Conservation (phyloP, 1,139 yeast genomes). For the Kodamaea ohmeri region DNA sequence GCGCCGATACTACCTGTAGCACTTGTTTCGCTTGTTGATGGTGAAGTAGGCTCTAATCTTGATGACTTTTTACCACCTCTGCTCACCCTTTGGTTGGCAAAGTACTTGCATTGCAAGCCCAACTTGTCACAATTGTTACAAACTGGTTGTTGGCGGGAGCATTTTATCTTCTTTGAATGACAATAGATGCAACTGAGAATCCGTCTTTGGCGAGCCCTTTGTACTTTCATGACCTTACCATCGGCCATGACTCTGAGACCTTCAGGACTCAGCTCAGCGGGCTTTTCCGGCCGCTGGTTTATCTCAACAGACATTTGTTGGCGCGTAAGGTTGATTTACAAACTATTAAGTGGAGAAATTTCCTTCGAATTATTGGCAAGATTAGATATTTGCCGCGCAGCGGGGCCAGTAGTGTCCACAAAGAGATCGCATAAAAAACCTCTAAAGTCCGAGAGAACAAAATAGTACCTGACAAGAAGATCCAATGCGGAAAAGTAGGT, state of each 20-base stretch:
- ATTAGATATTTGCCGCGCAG: no score
- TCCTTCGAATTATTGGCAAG: no score
- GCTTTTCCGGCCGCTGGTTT: constrained; percentile 1
- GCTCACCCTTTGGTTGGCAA: constrained; percentile 52
- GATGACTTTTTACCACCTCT: constrained; percentile 43
- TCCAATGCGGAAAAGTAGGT: no score
- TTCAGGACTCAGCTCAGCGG: background rate
- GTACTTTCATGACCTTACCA: constrained; percentile 55
- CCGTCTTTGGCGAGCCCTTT: constrained; percentile 56
- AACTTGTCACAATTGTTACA: constrained; percentile 51
- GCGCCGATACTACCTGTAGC: constrained; percentile 4
- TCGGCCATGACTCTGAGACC: constrained; percentile 31
- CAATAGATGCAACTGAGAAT: constrained; percentile 59
- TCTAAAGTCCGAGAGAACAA: no score
- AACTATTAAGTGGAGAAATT: background rate
- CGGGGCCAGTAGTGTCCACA: no score
- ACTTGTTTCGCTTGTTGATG: constrained; percentile 2
- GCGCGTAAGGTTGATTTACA: background rate
- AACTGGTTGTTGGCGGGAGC: constrained; percentile 48
- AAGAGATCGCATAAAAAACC: no score
- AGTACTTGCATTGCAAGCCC: constrained; percentile 49
- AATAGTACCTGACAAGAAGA: no score
- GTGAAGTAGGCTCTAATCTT: constrained; percentile 13
- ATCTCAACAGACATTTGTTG: background rate
- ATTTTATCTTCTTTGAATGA: constrained; percentile 59